Evolutionary conservation across 164 flowering plant genomes (phyloP), one percentile per base, ranked within the genome.

Genomic region (Stephania yunnanensis): DNA sequence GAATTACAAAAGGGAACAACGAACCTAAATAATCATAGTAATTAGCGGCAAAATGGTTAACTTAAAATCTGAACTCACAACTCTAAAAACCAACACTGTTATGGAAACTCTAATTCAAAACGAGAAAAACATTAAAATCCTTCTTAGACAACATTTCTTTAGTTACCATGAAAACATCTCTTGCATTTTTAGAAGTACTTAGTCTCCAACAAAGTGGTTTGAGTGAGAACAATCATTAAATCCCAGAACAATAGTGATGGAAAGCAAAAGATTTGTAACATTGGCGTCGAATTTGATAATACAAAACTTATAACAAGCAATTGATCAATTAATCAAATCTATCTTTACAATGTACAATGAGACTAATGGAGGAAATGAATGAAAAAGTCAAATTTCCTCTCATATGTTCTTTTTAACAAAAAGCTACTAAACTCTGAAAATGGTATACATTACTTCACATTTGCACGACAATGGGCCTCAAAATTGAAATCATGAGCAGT

Each of bases 371-470:
- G 66, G 66, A 61, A 61, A 61, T 61, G 66, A 10, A 4, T 20
- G 22, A n/a, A 58, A 58, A 55, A 58, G 19, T 15, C 19, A n/a
- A 19, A 58, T 58, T 58, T 58, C 64, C 3, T 58, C n/a, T 13
- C 17, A 19, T 12, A 58, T 3, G 5, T 58, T 19, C 42, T 58
- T 48, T 48, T 48, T 48, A 8, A 61, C 5, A 61, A n/a, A 61
- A 61, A 61, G 20, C 46, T 1, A 20, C 61, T 71, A 22, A 75
- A 69, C 44, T 44, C 73, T 61, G 66, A n/a, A 61, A 20, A 61
- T 61, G 69, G 52, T 68, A 68, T 69, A 69, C 77, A 75, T 55
- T 66, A 42, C 50, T 42, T 22, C 44, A 22, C 72, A 17, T 68
- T 19, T 42, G 64, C 70, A 22, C 4, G 20, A 10, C 66, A 61